A percentile compares a stretch with the other conserved stretches of the same genome.
Conservation (phyloP, 345 rosid genomes). For the Brassica rapa region DNA sequence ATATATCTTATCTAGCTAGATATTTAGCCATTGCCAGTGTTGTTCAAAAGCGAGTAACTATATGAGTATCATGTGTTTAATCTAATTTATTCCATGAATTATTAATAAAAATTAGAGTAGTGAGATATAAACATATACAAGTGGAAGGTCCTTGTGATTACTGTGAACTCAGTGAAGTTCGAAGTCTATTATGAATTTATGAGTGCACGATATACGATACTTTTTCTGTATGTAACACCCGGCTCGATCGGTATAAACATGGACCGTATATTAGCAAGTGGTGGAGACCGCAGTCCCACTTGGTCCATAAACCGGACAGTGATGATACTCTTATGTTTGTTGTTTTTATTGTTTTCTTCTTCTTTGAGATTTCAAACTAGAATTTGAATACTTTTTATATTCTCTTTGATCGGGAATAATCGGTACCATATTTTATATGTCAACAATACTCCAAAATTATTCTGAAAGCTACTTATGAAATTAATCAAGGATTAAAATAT, state of each 20-base stretch:
- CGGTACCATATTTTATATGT: slow-evolving; percentile 18
- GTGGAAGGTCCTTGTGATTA: slow-evolving; percentile 23
- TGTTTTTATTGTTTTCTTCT: not conserved
- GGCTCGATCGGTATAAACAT: slow-evolving; percentile 21
- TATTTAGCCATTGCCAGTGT: slow-evolving; percentile 15
- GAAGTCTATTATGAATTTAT: not conserved
- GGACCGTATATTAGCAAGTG: slow-evolving; percentile 32
- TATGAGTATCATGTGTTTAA: slow-evolving; percentile 3
- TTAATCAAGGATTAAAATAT: not conserved
- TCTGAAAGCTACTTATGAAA: slow-evolving; percentile 16
- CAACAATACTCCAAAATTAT: slow-evolving; percentile 18
- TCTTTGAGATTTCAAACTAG: slow-evolving; percentile 13
- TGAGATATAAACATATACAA: slow-evolving; percentile 13
- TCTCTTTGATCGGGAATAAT: slow-evolving; percentile 26
- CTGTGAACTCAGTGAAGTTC: slow-evolving; percentile 3
- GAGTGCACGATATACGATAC: not conserved
- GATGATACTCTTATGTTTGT: slow-evolving; percentile 32
- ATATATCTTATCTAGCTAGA: slow-evolving; percentile 14
- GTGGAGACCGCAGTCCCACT: slow-evolving; percentile 45
- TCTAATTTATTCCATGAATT: not conserved
- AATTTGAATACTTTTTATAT: slow-evolving; percentile 26
- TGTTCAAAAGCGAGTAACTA: slow-evolving; percentile 10
- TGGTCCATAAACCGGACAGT: slow-evolving; percentile 18
- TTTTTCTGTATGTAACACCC: slow-evolving; percentile 1
- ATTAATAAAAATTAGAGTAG: not conserved